A percentile compares a stretch with the other conserved stretches of the same genome.
These are phyloP conservation scores for Lachancea waltii DNA, from an alignment of 805 yeast species.

Conservation along the genomic window DNA sequence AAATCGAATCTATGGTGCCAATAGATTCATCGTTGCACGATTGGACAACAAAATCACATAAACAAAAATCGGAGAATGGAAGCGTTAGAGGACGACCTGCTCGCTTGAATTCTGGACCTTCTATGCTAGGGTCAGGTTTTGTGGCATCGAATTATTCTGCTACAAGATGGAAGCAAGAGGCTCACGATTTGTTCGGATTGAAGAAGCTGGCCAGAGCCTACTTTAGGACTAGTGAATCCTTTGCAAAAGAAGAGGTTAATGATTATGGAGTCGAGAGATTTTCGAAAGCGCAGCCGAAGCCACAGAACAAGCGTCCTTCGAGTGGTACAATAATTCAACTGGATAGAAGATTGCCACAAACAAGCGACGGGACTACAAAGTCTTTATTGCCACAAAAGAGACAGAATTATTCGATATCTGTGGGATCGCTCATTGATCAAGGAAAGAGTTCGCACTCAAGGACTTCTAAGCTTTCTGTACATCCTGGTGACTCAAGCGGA, in stretches of 20 bases:
- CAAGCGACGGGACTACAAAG: neutral
- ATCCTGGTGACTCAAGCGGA: neutral
- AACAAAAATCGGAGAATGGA: constrained; percentile 1
- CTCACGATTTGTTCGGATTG: constrained; percentile 25
- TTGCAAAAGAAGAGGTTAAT: constrained; percentile 2
- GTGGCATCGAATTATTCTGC: constrained; percentile 2
- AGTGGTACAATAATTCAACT: constrained; percentile 5
- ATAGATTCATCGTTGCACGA: constrained; percentile 1
- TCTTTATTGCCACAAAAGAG: constrained; percentile 4
- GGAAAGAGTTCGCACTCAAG: neutral
- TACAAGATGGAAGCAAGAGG: constrained; percentile 5
- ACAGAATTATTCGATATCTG: neutral
- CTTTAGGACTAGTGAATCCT: constrained; percentile 8
- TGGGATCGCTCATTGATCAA: constrained; percentile 3
- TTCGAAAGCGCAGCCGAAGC: neutral
- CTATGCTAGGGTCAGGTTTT: constrained; percentile 10
- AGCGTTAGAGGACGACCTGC: constrained; percentile 1
- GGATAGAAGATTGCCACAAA: neutral
- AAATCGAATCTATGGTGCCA: constrained; percentile 2
- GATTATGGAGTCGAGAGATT: neutral
- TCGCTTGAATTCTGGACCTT: constrained; percentile 12
- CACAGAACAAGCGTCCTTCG: neutral
- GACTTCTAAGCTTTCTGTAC: neutral
- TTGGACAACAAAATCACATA: constrained; percentile 4
- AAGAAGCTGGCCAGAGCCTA: constrained; percentile 25